phyloP scores from a whole-genome alignment of 2,329 filamentous ascomycete species.

The Aspergillus sp. region DNA sequence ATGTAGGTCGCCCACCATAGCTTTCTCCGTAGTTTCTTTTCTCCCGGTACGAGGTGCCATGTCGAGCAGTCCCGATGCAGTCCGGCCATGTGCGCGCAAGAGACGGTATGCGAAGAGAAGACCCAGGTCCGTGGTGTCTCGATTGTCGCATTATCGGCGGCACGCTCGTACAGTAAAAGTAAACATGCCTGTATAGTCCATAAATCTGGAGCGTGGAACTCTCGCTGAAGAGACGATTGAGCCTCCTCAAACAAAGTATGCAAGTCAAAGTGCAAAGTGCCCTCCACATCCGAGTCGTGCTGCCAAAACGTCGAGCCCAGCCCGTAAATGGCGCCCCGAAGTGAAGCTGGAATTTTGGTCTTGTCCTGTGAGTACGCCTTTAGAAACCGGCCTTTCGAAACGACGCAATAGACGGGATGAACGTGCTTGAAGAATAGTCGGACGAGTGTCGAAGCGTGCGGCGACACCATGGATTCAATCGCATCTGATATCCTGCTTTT shows the following conservation, averaged over 20 bases:
- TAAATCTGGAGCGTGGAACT: conserved; percentile 54
- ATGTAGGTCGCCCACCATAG: conserved; percentile 54
- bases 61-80: conserved; percentile 50
- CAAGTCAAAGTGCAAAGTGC: conserved; percentile 39
- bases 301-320: conserved; percentile 51
- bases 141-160: conserved; percentile 52
- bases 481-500: conserved; percentile 46
- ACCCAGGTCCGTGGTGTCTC: conserved; percentile 54
- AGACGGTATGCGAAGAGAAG: conserved; percentile 49
- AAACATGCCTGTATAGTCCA: conserved; percentile 54
- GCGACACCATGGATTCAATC: conserved; percentile 50
- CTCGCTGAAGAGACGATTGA: conserved; percentile 49
- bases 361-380: conserved; percentile 45
- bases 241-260: conserved; percentile 52
- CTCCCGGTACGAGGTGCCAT: conserved; percentile 51
- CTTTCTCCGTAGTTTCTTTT: conserved; percentile 47
- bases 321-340: conserved; percentile 53
- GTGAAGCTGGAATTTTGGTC: conserved; percentile 48
- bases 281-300: conserved; percentile 36
- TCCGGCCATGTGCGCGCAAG: conserved; percentile 53
- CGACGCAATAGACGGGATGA: conserved; percentile 50
- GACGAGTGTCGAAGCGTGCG: conserved; percentile 48
- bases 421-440: conserved; percentile 54
- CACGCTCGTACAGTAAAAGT: conserved; percentile 51
- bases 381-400: conserved; percentile 53